A percentile compares a stretch with the other conserved stretches of the same genome.
Evolutionary conservation across 225 moss, liverwort and hornwort species (phyloP).

Genomic region (Physcomitrellopsis africana): DNA sequence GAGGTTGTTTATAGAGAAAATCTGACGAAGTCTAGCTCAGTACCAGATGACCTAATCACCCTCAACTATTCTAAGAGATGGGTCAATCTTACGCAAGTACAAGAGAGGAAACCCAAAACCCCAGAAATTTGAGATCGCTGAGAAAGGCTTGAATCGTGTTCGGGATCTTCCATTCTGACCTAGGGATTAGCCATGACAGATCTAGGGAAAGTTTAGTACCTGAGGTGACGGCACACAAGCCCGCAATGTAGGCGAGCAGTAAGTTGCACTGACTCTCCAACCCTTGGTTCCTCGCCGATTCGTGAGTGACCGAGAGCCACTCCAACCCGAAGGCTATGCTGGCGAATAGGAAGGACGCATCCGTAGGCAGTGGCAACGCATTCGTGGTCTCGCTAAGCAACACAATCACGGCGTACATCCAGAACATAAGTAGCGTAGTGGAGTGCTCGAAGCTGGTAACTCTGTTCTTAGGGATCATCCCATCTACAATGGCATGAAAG

Average conservation of each 20-base stretch:
- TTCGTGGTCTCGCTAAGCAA: slow-evolving; percentile 79
- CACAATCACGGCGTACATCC: slow-evolving; percentile 77
- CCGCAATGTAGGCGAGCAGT: slow-evolving; percentile 67
- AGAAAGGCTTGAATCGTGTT: background rate
- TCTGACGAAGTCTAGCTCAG: background rate
- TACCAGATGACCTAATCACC: slow-evolving; percentile 8
- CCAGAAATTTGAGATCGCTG: background rate
- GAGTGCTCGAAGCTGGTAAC: slow-evolving; percentile 91
- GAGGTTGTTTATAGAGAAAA: too few relatives aligned
- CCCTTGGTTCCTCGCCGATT: slow-evolving; percentile 72
- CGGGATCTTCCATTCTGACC: background rate
- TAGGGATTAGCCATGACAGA: background rate
- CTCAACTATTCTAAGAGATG: background rate
- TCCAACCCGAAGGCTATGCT: slow-evolving; percentile 84
- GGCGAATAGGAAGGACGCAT: slow-evolving; percentile 75
- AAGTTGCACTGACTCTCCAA: slow-evolving; percentile 87
- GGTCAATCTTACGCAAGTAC: background rate
- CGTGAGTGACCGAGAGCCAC: slow-evolving; percentile 71
- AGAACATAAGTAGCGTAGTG: slow-evolving; percentile 80
- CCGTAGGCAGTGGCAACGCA: slow-evolving; percentile 70
- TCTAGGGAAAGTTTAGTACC: slow-evolving; percentile 33
- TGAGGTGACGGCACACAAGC: slow-evolving; percentile 63
- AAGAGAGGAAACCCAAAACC: background rate
- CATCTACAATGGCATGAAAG: slow-evolving; percentile 71
- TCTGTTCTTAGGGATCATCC: slow-evolving; percentile 74